Conservation (phyloP, 1,139 yeast species). For the Saccharomyces uvarum region DNA sequence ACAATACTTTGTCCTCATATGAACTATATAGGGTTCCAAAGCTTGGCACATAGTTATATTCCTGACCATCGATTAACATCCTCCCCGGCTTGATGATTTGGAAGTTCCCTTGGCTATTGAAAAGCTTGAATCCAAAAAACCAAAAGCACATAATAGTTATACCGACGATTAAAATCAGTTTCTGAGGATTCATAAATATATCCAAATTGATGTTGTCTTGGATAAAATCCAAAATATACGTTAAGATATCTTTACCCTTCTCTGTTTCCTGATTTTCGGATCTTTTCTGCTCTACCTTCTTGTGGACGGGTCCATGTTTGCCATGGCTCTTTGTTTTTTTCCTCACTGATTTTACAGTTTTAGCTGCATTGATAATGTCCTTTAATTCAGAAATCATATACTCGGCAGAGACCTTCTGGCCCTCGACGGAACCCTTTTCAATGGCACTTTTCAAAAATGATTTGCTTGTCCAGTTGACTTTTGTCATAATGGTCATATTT, state of each 20-base stretch:
- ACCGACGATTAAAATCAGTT: neutral
- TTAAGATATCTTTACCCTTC: neutral
- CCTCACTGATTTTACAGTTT: slow-evolving; percentile 24
- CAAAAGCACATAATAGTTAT: neutral
- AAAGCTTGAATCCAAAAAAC: neutral
- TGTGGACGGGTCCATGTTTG: neutral
- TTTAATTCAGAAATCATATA: slow-evolving; percentile 51
- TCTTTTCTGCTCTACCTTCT: neutral
- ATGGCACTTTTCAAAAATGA: slow-evolving; percentile 88
- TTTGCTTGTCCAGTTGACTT: slow-evolving; percentile 81
- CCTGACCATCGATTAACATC: slow-evolving; percentile 36
- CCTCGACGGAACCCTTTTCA: slow-evolving; percentile 90
- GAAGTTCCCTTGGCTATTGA: neutral
- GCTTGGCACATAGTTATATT: slow-evolving; percentile 42
- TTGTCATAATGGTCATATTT: slow-evolving; percentile 52
- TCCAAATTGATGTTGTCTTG: neutral
- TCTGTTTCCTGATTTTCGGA: neutral
- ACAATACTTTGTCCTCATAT: slow-evolving; percentile 33
- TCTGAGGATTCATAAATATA: neutral
- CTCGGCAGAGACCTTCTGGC: slow-evolving; percentile 68
- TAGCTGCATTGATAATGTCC: slow-evolving; percentile 35
- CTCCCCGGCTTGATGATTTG: slow-evolving; percentile 20
- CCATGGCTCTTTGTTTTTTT: neutral
- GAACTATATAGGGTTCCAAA: slow-evolving; percentile 37
- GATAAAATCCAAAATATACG: neutral